These are phyloP conservation scores for Medicago arabica DNA, from an alignment of 306 rosid genomes.

Conservation along the genomic window DNA sequence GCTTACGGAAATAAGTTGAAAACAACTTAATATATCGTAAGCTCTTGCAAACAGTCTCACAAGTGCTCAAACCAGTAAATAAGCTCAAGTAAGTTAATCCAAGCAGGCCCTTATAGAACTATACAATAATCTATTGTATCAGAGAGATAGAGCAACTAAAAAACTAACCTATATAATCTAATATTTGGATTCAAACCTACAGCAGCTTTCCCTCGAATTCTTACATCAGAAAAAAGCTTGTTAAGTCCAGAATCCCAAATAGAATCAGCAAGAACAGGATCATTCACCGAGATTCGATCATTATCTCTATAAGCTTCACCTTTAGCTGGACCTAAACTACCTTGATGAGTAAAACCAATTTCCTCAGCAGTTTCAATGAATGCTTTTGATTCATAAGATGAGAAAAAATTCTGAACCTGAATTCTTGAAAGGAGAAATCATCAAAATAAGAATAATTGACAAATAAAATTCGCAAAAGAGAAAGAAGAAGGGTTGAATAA, in stretches of 20 bases:
- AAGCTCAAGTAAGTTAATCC: background rate
- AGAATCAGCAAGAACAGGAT: slow-evolving; percentile 69
- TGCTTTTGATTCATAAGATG: slow-evolving; percentile 76
- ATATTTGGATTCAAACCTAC: slow-evolving; percentile 88
- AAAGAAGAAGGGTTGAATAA: slow-evolving; percentile 26
- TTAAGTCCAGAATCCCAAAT: slow-evolving; percentile 82
- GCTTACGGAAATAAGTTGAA: background rate
- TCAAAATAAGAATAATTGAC: slow-evolving; percentile 16
- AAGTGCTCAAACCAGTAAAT: background rate
- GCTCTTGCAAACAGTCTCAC: too few relatives aligned
- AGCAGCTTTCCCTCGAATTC: slow-evolving; percentile 72
- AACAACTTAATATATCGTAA: too few relatives aligned
- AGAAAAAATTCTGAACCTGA: slow-evolving; percentile 76
- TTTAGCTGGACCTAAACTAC: slow-evolving; percentile 84
- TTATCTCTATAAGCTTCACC: slow-evolving; percentile 95
- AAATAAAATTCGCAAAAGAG: background rate
- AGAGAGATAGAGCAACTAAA: background rate
- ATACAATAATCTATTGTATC: background rate
- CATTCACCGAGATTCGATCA: slow-evolving; percentile 74
- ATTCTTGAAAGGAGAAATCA: slow-evolving; percentile 38
- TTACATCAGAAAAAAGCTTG: slow-evolving; percentile 68
- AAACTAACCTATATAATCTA: slow-evolving; percentile 79
- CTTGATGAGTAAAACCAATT: slow-evolving; percentile 83
- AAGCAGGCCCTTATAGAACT: background rate
- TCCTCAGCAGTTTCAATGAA: slow-evolving; percentile 74